These are phyloP conservation scores for Setaria viridis DNA, from an alignment of 202 grass and related monocot genomes.

Conservation along the genomic window DNA sequence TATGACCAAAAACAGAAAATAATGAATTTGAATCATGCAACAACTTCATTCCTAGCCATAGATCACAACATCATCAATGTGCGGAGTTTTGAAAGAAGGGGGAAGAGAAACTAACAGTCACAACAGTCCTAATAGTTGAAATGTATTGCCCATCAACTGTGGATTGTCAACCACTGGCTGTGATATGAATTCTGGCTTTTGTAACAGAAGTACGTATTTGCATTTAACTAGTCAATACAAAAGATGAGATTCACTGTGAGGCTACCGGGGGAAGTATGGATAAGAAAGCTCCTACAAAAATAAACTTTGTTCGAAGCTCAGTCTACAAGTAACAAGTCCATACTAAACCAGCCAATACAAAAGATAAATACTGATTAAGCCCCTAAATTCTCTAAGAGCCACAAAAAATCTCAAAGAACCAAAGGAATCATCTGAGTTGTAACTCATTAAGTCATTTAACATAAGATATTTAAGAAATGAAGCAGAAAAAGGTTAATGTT, in stretches of 20 bases:
- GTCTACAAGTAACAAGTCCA: conserved; percentile 6
- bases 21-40: conserved; percentile 9
- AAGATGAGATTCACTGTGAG: background rate
- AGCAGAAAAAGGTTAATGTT: conserved; percentile 4
- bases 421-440: too few species aligned
- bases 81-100: background rate
- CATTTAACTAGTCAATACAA: background rate
- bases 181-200: background rate
- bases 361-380: background rate
- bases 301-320: background rate
- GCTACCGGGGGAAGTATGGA: conserved; percentile 12
- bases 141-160: background rate
- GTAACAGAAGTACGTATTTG: conserved; percentile 1
- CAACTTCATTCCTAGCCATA: conserved; percentile 3
- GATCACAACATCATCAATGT: background rate
- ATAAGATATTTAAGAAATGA: conserved; percentile 29
- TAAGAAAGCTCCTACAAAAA: background rate
- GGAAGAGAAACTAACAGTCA: background rate
- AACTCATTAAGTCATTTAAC: background rate
- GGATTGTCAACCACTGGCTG: background rate
- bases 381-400: background rate
- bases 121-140: background rate
- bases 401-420: background rate
- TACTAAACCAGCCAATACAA: background rate
- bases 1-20: conserved; percentile 26